phyloP scores from a whole-genome alignment of 2,329 filamentous ascomycete genomes.

The Colletotrichum agaves region DNA sequence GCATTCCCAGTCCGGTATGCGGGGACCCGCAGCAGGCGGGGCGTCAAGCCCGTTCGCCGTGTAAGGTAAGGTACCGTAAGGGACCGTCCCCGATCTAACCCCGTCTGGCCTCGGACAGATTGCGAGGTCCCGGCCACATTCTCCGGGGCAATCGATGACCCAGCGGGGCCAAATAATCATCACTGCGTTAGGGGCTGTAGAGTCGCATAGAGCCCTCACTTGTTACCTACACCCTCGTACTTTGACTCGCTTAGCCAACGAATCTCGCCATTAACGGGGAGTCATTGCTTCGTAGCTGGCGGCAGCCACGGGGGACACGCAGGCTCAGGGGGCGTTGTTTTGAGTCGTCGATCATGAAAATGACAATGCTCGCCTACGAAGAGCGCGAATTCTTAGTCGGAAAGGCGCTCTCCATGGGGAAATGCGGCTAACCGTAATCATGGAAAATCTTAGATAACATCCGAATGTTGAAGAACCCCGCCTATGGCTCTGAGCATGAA shows the following conservation, averaged over 20 bases:
- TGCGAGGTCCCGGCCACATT: neutral
- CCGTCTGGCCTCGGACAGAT: neutral
- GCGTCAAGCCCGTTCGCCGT: neutral
- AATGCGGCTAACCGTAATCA: neutral
- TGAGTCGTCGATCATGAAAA: slow-evolving; percentile 13
- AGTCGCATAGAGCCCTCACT: neutral
- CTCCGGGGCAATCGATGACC: neutral
- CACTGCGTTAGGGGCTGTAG: neutral
- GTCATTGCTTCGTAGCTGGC: slow-evolving; percentile 16
- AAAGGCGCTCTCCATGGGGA: neutral
- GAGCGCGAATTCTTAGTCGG: neutral
- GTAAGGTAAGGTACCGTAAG: neutral
- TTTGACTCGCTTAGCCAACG: neutral
- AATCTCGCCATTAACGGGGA: neutral
- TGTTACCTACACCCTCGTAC: too few relatives aligned
- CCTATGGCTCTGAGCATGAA: neutral
- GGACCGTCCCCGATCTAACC: neutral
- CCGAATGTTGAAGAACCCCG: neutral
- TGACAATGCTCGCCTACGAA: neutral
- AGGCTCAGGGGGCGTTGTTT: slow-evolving; percentile 18
- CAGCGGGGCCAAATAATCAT: neutral
- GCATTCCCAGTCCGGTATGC: slow-evolving; percentile 29
- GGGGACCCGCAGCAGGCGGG: neutral
- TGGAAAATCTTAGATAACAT: neutral
- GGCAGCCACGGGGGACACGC: neutral